Conservation (phyloP, 441 rosid genomes). For the Populus hybrid region DNA sequence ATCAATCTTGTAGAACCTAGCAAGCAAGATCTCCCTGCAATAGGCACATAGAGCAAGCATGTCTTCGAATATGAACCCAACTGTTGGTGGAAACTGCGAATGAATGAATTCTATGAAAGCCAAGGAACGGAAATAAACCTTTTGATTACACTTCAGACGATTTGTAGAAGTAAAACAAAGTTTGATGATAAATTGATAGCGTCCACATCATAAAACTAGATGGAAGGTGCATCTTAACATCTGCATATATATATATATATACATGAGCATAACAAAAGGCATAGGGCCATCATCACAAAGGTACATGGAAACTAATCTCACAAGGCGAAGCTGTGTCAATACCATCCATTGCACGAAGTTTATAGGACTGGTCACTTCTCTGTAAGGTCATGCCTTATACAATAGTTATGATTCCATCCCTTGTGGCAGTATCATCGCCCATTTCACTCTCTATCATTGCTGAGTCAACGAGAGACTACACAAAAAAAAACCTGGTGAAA, state of each 20-base stretch:
- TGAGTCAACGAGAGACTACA: slow-evolving; percentile 56
- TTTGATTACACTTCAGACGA: not conserved
- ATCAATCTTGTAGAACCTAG: not conserved
- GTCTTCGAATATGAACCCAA: no score
- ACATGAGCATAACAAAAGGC: not conserved
- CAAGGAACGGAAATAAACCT: not conserved
- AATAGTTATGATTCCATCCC: slow-evolving; percentile 31
- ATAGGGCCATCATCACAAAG: not conserved
- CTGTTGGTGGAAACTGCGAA: not conserved
- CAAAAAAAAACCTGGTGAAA: not conserved
- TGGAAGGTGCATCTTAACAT: not conserved
- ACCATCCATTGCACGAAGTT: not conserved
- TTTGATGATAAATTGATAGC: not conserved
- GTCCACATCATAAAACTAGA: not conserved
- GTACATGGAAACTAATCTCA: not conserved
- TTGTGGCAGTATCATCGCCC: slow-evolving; percentile 31
- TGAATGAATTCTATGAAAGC: not conserved
- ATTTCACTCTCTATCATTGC: slow-evolving; percentile 34
- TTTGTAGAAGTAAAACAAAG: not conserved
- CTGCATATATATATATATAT: no score
- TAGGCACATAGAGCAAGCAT: no score
- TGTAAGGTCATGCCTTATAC: slow-evolving; percentile 26
- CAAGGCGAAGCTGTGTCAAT: not conserved
- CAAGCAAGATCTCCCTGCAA: not conserved
- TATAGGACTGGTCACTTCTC: not conserved